phyloP scores from a whole-genome alignment of 2,329 filamentous ascomycete species.

The Alternaria sp. region DNA sequence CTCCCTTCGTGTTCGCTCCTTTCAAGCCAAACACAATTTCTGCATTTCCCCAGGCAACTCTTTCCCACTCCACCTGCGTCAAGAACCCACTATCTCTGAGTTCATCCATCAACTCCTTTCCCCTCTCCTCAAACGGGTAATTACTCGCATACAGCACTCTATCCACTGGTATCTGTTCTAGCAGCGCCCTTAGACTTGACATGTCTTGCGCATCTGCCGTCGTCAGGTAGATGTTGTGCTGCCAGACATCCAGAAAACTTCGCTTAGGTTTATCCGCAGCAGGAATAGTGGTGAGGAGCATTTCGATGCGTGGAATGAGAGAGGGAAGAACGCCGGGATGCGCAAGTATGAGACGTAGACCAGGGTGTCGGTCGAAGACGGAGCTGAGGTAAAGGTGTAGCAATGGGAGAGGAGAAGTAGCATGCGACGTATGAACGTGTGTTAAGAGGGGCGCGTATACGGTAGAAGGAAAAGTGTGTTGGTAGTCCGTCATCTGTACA shows the following conservation, averaged over 20 bases:
- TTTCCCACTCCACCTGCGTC: slow-evolving; percentile 58
- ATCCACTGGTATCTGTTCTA: slow-evolving; percentile 58
- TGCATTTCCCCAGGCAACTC: slow-evolving; percentile 62
- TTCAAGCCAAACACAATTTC: slow-evolving; percentile 44
- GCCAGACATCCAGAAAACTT: slow-evolving; percentile 61
- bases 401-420: slow-evolving; percentile 59
- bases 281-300: slow-evolving; percentile 30
- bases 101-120: slow-evolving; percentile 58
- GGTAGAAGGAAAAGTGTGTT: slow-evolving; percentile 17
- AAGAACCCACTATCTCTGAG: slow-evolving; percentile 61
- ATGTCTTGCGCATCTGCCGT: slow-evolving; percentile 64
- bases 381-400: slow-evolving; percentile 61
- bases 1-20: neutral
- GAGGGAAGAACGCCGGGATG: slow-evolving; percentile 64
- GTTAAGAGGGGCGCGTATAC: slow-evolving; percentile 28
- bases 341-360: slow-evolving; percentile 63
- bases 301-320: slow-evolving; percentile 59
- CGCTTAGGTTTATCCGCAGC: slow-evolving; percentile 29
- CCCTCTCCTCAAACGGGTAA: slow-evolving; percentile 64
- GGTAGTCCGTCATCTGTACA: slow-evolving; percentile 23
- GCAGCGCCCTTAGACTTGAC: slow-evolving; percentile 55
- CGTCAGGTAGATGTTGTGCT: slow-evolving; percentile 66
- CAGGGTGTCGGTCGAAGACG: slow-evolving; percentile 64
- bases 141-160: slow-evolving; percentile 65
- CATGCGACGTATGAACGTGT: slow-evolving; percentile 58